Percentiles rank a stretch among this genome's conserved stretches.
These are phyloP conservation scores for Azolla pinnata DNA, from an alignment of 75 land plant species.

Conservation along the genomic window DNA sequence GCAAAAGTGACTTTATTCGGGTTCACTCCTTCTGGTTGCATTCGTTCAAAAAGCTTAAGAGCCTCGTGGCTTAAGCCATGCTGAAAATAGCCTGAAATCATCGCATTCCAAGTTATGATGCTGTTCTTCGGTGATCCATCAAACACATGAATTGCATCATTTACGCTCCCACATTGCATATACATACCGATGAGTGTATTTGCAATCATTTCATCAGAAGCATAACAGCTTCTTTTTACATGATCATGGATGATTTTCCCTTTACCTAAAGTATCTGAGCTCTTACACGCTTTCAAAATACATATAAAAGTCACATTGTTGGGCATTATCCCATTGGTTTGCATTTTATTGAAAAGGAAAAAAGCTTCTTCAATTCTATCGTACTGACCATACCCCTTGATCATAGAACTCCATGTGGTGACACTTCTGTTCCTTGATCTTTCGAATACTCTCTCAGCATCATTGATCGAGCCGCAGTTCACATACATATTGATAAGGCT, in stretches of 20 bases:
- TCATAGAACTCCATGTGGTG: constrained; percentile 10
- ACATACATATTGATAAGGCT: not conserved
- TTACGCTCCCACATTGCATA: constrained; percentile 34
- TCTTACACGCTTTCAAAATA: constrained; percentile 41
- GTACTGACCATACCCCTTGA: constrained; percentile 9
- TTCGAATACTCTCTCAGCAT: not conserved
- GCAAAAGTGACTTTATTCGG: constrained; percentile 43
- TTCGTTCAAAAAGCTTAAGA: constrained; percentile 31
- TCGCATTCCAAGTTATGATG: constrained; percentile 53
- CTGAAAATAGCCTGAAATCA: constrained; percentile 34
- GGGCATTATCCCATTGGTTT: constrained; percentile 21
- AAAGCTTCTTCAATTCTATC: constrained; percentile 1
- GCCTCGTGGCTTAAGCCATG: constrained; percentile 25
- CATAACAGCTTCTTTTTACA: constrained; percentile 33
- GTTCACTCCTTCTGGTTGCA: constrained; percentile 24
- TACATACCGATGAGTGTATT: constrained; percentile 73
- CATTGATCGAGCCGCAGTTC: not conserved
- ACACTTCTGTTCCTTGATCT: not conserved
- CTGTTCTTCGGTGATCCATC: constrained; percentile 20
- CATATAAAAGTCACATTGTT: constrained; percentile 51
- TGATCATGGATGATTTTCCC: constrained; percentile 48
- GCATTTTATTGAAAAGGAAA: constrained; percentile 31
- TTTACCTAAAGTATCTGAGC: constrained; percentile 9
- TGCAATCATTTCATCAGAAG: constrained; percentile 38
- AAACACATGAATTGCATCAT: constrained; percentile 37